Conservation (phyloP, 352 stramenopile genomes). For the Phytophthora lateralis region DNA sequence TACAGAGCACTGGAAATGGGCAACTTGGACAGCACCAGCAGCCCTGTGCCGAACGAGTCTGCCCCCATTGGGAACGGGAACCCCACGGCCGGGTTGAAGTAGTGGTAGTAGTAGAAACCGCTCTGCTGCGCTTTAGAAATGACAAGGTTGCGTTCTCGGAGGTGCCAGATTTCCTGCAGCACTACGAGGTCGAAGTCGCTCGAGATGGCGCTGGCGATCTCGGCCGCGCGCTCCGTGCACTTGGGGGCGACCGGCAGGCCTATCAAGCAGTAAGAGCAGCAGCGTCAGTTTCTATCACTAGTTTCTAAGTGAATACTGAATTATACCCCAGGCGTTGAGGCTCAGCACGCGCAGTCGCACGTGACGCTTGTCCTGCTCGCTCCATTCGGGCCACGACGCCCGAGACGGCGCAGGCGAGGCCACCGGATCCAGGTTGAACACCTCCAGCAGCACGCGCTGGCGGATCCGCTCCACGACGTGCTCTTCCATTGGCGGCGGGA, state of each 20-base stretch:
- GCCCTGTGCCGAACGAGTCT: conserved; percentile 77
- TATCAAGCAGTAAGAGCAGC: conserved; percentile 17
- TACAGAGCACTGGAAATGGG: conserved; percentile 67
- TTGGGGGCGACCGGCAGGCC: conserved; percentile 72
- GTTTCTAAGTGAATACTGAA: neutral
- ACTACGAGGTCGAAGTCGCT: conserved; percentile 79
- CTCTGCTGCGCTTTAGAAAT: conserved; percentile 58
- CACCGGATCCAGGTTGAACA: conserved; percentile 66
- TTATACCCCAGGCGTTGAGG: conserved; percentile 77
- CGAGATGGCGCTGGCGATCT: conserved; percentile 76
- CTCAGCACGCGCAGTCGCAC: conserved; percentile 67
- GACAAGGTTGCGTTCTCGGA: conserved; percentile 78
- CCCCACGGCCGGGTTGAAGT: conserved; percentile 80
- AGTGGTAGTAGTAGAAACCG: conserved; percentile 82
- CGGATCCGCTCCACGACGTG: conserved; percentile 46
- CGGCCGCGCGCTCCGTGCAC: conserved; percentile 61
- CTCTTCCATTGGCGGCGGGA: conserved; percentile 17
- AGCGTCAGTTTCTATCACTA: conserved; percentile 8
- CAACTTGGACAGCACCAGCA: conserved; percentile 78
- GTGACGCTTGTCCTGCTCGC: conserved; percentile 21
- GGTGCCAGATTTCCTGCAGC: conserved; percentile 85
- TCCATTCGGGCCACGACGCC: conserved; percentile 38
- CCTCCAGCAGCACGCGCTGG: conserved; percentile 57
- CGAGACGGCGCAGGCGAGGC: conserved; percentile 46
- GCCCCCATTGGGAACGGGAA: conserved; percentile 75